A percentile compares a stretch with the other conserved stretches of the same genome.
phyloP scores from a whole-genome alignment of 2,329 filamentous ascomycete genomes.

The Talaromyces amestolkiae region DNA sequence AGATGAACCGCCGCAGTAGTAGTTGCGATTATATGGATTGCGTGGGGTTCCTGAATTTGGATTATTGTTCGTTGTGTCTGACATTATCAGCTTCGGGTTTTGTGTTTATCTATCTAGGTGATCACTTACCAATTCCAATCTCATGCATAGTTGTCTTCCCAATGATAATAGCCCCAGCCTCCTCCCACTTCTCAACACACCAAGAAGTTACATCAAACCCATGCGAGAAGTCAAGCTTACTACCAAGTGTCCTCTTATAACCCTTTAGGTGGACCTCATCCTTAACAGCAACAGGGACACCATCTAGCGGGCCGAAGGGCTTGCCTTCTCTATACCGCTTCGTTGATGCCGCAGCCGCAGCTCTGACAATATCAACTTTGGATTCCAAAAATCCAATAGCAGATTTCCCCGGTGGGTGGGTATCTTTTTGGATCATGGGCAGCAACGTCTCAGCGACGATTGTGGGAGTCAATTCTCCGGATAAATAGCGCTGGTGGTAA shows the following conservation, averaged over 20 bases:
- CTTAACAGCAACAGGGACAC: slow-evolving; percentile 79
- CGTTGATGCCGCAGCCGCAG: slow-evolving; percentile 70
- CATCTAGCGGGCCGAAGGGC: slow-evolving; percentile 69
- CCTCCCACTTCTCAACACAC: slow-evolving; percentile 69
- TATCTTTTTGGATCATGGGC: slow-evolving; percentile 64
- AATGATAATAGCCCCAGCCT: slow-evolving; percentile 71
- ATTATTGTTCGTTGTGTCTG: slow-evolving; percentile 81
- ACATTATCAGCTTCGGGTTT: not conserved
- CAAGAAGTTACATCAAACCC: slow-evolving; percentile 59
- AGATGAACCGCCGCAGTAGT: slow-evolving; percentile 79
- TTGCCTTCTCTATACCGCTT: slow-evolving; percentile 66
- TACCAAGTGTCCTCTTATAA: slow-evolving; percentile 66
- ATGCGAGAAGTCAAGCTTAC: slow-evolving; percentile 57
- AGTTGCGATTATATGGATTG: slow-evolving; percentile 72
- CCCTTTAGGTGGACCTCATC: slow-evolving; percentile 73
- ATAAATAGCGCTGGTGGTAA: slow-evolving; percentile 72
- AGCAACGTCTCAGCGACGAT: slow-evolving; percentile 70
- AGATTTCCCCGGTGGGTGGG: slow-evolving; percentile 57
- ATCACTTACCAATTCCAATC: slow-evolving; percentile 61
- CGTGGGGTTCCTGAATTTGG: slow-evolving; percentile 68
- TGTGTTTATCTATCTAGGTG: not conserved
- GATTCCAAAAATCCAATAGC: slow-evolving; percentile 71
- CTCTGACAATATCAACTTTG: slow-evolving; percentile 60
- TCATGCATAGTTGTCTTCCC: slow-evolving; percentile 81
- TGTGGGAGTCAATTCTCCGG: slow-evolving; percentile 67